These are phyloP conservation scores for Xylariaceae sp. DNA, from an alignment of 2,329 filamentous ascomycete genomes.

Conservation along the genomic window DNA sequence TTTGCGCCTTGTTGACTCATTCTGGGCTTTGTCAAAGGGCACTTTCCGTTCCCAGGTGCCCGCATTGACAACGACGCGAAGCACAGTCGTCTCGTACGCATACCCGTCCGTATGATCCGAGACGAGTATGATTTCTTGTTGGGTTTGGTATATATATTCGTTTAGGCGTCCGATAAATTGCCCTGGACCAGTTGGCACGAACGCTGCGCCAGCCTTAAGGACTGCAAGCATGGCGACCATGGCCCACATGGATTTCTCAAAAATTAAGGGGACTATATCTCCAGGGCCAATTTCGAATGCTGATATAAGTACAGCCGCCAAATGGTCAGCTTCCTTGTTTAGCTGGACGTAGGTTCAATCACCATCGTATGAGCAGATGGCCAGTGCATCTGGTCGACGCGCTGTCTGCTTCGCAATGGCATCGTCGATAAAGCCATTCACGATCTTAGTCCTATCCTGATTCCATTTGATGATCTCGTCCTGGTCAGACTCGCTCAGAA, in stretches of 20 bases:
- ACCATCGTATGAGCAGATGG: neutral
- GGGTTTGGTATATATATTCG: neutral
- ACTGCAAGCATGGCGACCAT: neutral
- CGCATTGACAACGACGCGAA: neutral
- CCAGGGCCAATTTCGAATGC: neutral
- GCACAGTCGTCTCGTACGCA: neutral
- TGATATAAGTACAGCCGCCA: neutral
- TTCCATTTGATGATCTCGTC: neutral
- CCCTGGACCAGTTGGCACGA: neutral
- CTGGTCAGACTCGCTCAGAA: neutral
- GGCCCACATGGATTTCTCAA: neutral
- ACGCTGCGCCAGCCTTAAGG: neutral
- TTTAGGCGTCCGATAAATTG: neutral
- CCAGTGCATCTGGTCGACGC: neutral
- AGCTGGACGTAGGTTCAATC: neutral
- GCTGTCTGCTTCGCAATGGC: neutral
- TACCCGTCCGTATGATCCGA: neutral
- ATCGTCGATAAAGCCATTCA: neutral
- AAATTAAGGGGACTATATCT: neutral
- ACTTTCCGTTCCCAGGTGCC: neutral
- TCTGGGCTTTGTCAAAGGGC: neutral
- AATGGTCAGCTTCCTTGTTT: neutral
- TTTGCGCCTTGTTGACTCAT: neutral
- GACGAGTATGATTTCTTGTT: neutral
- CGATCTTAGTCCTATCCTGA: neutral